Evolutionary conservation across 2,329 filamentous ascomycete species (phyloP).

Genomic region (Apiospora koreana): DNA sequence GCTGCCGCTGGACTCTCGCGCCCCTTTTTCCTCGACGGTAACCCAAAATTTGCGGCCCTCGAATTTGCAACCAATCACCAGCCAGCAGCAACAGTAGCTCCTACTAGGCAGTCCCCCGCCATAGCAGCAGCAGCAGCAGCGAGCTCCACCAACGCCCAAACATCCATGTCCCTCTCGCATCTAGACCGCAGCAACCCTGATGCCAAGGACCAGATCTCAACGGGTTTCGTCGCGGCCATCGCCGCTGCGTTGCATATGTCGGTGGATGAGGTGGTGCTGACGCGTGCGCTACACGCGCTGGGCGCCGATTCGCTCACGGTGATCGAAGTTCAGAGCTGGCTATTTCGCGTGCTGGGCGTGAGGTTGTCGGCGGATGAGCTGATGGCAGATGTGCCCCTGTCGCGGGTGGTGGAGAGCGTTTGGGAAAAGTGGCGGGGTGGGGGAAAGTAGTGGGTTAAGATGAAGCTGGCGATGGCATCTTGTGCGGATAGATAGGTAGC

Average conservation of each 20-base stretch:
- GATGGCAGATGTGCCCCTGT: constrained; percentile 1
- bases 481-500: no score
- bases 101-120: not conserved
- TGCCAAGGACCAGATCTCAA: not conserved
- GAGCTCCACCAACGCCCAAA: not conserved
- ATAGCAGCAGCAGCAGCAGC: not conserved
- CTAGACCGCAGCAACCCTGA: not conserved
- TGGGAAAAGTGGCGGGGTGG: constrained; percentile 6
- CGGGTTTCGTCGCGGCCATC: not conserved
- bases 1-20: not conserved
- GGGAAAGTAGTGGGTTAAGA: not conserved
- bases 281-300: constrained; percentile 3
- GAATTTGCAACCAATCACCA: not conserved
- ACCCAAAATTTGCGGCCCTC: constrained; percentile 2
- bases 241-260: not conserved
- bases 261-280: not conserved
- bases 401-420: not conserved
- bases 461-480: not conserved
- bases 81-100: not conserved
- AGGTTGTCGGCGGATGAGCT: not conserved
- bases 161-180: not conserved
- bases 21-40: constrained; percentile 7
- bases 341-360: not conserved
- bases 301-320: constrained; percentile 14
- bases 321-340: constrained; percentile 15